Percentiles rank a stretch among this genome's conserved stretches.
These are phyloP conservation scores for Lojkania enalia DNA, from an alignment of 2,329 filamentous ascomycete genomes.

Conservation along the genomic window DNA sequence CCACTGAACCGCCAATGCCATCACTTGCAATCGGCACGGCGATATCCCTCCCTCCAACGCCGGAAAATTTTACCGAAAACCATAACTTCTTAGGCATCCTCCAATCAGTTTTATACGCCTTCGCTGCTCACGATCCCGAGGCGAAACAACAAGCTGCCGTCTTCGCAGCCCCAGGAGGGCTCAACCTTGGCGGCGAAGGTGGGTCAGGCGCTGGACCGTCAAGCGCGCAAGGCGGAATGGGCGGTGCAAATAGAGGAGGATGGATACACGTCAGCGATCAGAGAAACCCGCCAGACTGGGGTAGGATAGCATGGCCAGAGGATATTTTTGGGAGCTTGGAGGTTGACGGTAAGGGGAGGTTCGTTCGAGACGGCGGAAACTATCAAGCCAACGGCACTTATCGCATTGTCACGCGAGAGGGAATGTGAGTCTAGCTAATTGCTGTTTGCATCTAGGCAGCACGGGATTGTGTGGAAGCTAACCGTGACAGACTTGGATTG, in stretches of 20 bases:
- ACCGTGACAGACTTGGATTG: slow-evolving; percentile 47
- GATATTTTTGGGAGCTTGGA: slow-evolving; percentile 69
- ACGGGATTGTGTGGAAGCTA: not conserved
- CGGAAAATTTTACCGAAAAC: slow-evolving; percentile 61
- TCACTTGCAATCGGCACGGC: slow-evolving; percentile 60
- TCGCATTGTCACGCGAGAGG: slow-evolving; percentile 62
- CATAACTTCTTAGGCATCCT: slow-evolving; percentile 59
- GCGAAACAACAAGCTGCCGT: slow-evolving; percentile 62
- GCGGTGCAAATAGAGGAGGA: slow-evolving; percentile 61
- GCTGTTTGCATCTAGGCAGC: not conserved
- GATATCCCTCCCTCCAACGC: slow-evolving; percentile 58
- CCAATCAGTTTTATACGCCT: slow-evolving; percentile 57
- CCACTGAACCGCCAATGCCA: slow-evolving; percentile 56
- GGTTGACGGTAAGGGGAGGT: slow-evolving; percentile 61
- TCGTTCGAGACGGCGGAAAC: slow-evolving; percentile 59
- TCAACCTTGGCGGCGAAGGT: slow-evolving; percentile 50
- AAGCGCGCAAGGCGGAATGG: slow-evolving; percentile 61
- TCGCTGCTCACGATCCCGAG: slow-evolving; percentile 60
- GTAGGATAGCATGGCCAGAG: slow-evolving; percentile 66
- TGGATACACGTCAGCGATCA: slow-evolving; percentile 66
- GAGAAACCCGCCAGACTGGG: slow-evolving; percentile 64
- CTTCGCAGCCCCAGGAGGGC: slow-evolving; percentile 62
- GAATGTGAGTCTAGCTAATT: slow-evolving; percentile 52
- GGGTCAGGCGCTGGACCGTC: slow-evolving; percentile 59
- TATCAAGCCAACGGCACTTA: slow-evolving; percentile 68